Evolutionary conservation across 495 filamentous ascomycete genomes (phyloP).

Genomic region (Pyrenopolyporus hunteri): DNA sequence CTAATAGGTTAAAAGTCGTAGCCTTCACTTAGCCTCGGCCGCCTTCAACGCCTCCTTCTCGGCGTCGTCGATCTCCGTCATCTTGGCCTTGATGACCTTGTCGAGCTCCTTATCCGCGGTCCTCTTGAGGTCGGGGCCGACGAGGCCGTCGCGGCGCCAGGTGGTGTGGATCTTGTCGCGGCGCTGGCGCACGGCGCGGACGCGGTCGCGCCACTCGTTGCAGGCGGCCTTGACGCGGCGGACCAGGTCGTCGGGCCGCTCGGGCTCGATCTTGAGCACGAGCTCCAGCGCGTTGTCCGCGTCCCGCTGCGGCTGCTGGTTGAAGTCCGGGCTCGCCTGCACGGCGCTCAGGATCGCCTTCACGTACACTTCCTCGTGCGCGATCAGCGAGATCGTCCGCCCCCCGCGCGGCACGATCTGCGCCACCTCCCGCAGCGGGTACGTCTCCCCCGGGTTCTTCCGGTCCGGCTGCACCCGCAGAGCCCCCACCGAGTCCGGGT

Average conservation of each 20-base stretch:
- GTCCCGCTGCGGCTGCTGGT: constrained; percentile 74
- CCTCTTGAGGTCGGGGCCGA: constrained; percentile 69
- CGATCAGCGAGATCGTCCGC: constrained; percentile 68
- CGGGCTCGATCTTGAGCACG: constrained; percentile 69
- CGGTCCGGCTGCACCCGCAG: constrained; percentile 64
- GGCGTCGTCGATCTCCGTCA: constrained; percentile 68
- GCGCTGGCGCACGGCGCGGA: constrained; percentile 60
- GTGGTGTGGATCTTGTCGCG: constrained; percentile 68
- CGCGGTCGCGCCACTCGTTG: constrained; percentile 65
- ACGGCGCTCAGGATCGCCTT: constrained; percentile 77
- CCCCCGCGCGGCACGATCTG: constrained; percentile 73
- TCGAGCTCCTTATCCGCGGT: constrained; percentile 73
- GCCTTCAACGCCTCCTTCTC: constrained; percentile 69
- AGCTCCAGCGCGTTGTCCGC: constrained; percentile 73
- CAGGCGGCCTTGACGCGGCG: constrained; percentile 60
- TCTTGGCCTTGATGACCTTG: constrained; percentile 73
- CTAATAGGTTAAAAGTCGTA: not conserved
- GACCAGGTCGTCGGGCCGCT: constrained; percentile 67
- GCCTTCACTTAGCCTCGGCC: constrained; percentile 27
- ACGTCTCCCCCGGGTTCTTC: constrained; percentile 48
- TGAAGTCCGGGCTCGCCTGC: constrained; percentile 64
- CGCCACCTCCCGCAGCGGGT: constrained; percentile 72
- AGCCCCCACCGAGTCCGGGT: constrained; percentile 67
- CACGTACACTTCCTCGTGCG: constrained; percentile 61
- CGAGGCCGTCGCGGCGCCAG: constrained; percentile 62